Base-by-base conservation (phyloP, 352 stramenopile species). In the Pythium scleroteichum region DNA sequence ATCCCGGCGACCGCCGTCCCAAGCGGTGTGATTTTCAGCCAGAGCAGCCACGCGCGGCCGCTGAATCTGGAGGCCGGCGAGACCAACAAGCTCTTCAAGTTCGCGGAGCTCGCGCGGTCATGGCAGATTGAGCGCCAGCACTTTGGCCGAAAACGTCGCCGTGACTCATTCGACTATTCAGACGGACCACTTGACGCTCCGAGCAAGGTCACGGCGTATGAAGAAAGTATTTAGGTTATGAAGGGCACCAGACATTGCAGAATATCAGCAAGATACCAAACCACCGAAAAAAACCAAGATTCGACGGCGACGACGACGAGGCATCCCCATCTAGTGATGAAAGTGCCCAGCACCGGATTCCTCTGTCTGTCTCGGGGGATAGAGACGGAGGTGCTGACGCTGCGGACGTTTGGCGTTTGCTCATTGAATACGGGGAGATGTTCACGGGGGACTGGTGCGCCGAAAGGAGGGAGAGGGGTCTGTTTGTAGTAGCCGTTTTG, bases 191-290 rank as follows among this genome's bases (percentile, higher is more conserved):
- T 90, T 51, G 79, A 90, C 35, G 70, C 75, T 13, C 71, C 78
- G 32, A 56, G 65, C 50, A 90, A 88, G 68, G 66, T 89, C 63
- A 53, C 79, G 59, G 76, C 82, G 71, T 90, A 88, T 84, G 82
- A 92, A 85, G 82, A 92, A 83, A 92, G 82, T 88, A 92, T 92
- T 88, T 92, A 92, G 79, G 66, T 60, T 52, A 60, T 60, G 41
- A 62, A 48, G 50, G 41, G 46, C 29, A 29, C n/a, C 24, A 47
- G 32, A 26, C 29, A 46, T 12, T 22, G 2, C 20, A 33, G 53
- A 42, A 51, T 16, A 56, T 16, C 14, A 47, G n/a, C 9, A 63
- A 45, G 46, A 48, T 23, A 53, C 29, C n/a, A 54, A 39, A 29
- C 44, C 9, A 47, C 4, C 33, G 39, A 57, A 19, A 39, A 26